Evolutionary conservation across 2,329 filamentous ascomycete genomes (phyloP).

Genomic region (Colletotrichum sp.): DNA sequence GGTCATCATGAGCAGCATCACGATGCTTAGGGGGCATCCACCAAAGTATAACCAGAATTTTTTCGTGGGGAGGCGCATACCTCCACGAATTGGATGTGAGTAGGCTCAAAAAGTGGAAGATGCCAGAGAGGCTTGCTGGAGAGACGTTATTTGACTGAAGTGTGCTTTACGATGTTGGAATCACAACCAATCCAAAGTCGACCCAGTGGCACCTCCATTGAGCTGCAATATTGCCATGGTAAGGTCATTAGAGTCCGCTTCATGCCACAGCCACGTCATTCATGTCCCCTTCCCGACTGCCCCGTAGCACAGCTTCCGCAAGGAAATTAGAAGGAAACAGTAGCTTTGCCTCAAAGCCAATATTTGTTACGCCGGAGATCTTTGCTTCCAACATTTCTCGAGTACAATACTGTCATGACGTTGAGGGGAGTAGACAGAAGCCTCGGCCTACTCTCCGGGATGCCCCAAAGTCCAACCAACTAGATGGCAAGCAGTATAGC

Average conservation of each 20-base stretch:
- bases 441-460: background rate
- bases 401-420: accelerated
- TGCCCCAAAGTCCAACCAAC: background rate
- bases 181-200: background rate
- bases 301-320: background rate
- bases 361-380: background rate
- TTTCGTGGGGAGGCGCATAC: no score
- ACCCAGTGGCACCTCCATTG: background rate
- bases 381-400: background rate
- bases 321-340: background rate
- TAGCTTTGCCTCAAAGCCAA: background rate
- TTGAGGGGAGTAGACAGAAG: background rate
- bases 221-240: background rate
- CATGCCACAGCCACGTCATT: background rate
- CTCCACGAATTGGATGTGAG: no score
- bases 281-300: background rate
- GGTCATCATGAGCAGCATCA: no score
- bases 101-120: no score
- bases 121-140: background rate
- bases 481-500: background rate
- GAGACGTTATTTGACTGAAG: background rate
- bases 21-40: no score
- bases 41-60: no score
- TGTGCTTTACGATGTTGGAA: background rate
- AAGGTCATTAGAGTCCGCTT: background rate